These are phyloP conservation scores for Mucor mucedo DNA, from an alignment of 371 early-diverging fungal species.

Conservation along the genomic window DNA sequence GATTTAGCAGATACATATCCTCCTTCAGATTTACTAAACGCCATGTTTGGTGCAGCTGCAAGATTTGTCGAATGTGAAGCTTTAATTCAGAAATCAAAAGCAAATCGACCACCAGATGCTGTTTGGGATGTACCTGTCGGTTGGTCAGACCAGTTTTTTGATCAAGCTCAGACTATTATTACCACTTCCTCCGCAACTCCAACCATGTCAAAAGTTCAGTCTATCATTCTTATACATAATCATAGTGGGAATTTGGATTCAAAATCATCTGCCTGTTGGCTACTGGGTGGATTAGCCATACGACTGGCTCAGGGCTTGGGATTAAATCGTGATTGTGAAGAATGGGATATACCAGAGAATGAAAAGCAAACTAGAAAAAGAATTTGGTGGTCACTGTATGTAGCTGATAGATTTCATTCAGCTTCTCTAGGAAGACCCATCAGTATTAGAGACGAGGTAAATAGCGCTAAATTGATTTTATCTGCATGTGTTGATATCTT, in stretches of 20 bases:
- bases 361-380: slow-evolving; percentile 54
- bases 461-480: neutral
- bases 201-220: slow-evolving; percentile 48
- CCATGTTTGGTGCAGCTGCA: slow-evolving; percentile 57
- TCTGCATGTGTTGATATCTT: neutral
- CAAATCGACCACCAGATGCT: slow-evolving; percentile 33
- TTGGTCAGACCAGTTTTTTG: slow-evolving; percentile 55
- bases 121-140: slow-evolving; percentile 50
- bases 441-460: slow-evolving; percentile 51
- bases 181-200: slow-evolving; percentile 30
- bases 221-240: slow-evolving; percentile 49
- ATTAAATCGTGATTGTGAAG: slow-evolving; percentile 46
- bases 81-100: slow-evolving; percentile 22
- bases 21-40: slow-evolving; percentile 43
- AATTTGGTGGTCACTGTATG: slow-evolving; percentile 53
- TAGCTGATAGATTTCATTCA: slow-evolving; percentile 50
- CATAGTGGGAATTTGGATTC: slow-evolving; percentile 50
- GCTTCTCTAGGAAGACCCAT: slow-evolving; percentile 52
- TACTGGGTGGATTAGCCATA: slow-evolving; percentile 44
- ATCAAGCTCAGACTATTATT: slow-evolving; percentile 41
- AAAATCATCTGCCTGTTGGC: slow-evolving; percentile 52
- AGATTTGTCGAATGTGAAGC: slow-evolving; percentile 49
- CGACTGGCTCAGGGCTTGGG: slow-evolving; percentile 48
- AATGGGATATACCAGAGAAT: slow-evolving; percentile 48
- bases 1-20: slow-evolving; percentile 47